Evolutionary conservation across 768 basidiomycete genomes (phyloP), one percentile per base, ranked within the genome.

Genomic region (Rubroboletus pulcherrimus): DNA sequence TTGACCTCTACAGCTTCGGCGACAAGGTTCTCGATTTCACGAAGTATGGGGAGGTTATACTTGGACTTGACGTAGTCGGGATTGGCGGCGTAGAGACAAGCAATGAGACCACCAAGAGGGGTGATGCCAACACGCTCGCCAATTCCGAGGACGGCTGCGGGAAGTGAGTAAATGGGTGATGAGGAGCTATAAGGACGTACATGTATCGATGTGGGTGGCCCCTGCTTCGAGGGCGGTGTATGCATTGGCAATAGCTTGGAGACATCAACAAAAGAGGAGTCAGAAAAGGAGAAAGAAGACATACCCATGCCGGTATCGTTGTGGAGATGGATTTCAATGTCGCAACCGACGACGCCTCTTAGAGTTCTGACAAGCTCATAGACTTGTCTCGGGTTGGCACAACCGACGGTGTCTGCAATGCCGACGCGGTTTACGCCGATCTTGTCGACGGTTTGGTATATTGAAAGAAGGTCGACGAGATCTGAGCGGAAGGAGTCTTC

Each of bases 401-500:
- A 99, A 24, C 97, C 97, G 60, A 99, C 97, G 12, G 97, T 99
- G 72, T 99, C 97, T 29, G 97, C 97, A 62, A 99, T 95, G 70
- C 97, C 97, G 60, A 99, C 97, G 59, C 97, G 86, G 79, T 98
- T 93, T 43, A 99, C 95, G 52, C 96, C 96, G 67, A 99, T 93
- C 81, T 98, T 98, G 78, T 99, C 97, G 47, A 99, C 97, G 46
- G 96, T 95, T 74, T 96, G 93, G 81, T 99, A 98, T 77, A 99
- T 98, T 21, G 93, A 95, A 41, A 99, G 81, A 43, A 99, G 83
- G 77, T 99, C 97, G 74, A 98, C 97, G 56, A 99, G 87, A 77
- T 99, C 96, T 63, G 95, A 98, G 63, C 97, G 92, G 92, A 99
- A 99, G 19, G 94, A 97, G 73, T 99, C 97, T 74, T 99, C 97